Conservation (phyloP, 495 filamentous ascomycete species). For the Tuber brumale region DNA sequence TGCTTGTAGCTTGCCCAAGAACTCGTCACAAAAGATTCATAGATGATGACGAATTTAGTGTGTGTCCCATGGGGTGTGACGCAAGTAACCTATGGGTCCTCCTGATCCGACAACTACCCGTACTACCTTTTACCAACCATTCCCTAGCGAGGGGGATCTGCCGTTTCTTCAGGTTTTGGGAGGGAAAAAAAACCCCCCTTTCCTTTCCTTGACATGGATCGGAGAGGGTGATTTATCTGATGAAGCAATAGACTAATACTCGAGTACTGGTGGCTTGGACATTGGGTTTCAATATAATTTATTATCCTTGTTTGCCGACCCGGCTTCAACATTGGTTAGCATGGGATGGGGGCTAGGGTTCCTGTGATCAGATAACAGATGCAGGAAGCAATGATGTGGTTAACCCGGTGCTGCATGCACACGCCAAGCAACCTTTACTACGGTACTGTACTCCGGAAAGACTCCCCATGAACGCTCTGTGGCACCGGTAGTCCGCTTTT, state of each 20-base stretch:
- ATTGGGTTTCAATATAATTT: background rate
- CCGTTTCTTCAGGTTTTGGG: background rate
- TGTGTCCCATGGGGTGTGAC: conserved; percentile 1
- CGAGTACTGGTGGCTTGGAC: background rate
- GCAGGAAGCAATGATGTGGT: background rate
- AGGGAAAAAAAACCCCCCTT: background rate
- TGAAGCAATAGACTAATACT: background rate
- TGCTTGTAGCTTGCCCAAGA: background rate
- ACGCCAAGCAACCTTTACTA: too few relatives aligned
- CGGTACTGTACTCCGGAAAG: too few relatives aligned
- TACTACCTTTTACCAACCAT: background rate
- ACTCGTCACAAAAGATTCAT: background rate
- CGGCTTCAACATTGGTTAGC: too few relatives aligned
- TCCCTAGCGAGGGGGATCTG: background rate
- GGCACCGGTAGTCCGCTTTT: background rate
- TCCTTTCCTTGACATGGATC: background rate
- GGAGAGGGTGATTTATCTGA: background rate
- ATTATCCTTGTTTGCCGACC: too few relatives aligned
- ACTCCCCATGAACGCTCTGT: too few relatives aligned
- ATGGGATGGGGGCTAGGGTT: background rate
- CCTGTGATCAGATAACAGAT: background rate
- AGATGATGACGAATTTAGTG: background rate
- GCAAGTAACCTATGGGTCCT: background rate
- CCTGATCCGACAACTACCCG: background rate
- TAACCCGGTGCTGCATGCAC: background rate